phyloP scores from a whole-genome alignment of 2,329 filamentous ascomycete genomes.

The Ophiostoma populinum region DNA sequence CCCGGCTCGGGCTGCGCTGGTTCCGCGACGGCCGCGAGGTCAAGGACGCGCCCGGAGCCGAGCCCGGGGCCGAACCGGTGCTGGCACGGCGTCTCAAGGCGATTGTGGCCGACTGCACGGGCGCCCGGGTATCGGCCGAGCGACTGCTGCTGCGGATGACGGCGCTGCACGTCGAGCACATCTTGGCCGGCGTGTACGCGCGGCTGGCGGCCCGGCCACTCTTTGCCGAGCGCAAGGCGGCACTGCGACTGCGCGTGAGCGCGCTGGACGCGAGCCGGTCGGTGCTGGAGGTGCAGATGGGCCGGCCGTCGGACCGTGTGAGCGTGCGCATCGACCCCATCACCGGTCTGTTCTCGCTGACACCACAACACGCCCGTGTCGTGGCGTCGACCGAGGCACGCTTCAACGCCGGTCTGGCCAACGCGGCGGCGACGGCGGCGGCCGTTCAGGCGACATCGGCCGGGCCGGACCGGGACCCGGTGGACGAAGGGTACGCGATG shows the following conservation, averaged over 20 bases:
- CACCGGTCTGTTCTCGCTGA: constrained; percentile 58
- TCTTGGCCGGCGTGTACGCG: constrained; percentile 49
- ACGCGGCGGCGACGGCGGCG: neutral
- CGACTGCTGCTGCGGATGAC: constrained; percentile 56
- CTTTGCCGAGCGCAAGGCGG: constrained; percentile 41
- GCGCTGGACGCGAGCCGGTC: constrained; percentile 48
- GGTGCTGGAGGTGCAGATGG: constrained; percentile 50
- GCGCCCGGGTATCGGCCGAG: constrained; percentile 50
- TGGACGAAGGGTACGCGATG: constrained; percentile 36
- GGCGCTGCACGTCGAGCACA: constrained; percentile 54
- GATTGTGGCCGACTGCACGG: constrained; percentile 28
- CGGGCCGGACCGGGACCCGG: constrained; percentile 24
- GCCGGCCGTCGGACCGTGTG: constrained; percentile 35
- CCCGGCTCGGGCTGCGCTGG: constrained; percentile 54
- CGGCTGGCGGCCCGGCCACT: constrained; percentile 42
- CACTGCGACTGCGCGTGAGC: constrained; percentile 40
- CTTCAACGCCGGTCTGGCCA: constrained; percentile 32
- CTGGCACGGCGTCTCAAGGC: too few relatives aligned
- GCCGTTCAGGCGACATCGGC: neutral
- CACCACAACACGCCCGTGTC: constrained; percentile 42
- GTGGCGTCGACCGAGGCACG: constrained; percentile 41
- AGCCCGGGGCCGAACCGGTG: constrained; percentile 19
- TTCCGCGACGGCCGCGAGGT: constrained; percentile 68
- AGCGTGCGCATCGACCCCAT: constrained; percentile 56
- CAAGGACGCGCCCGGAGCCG: constrained; percentile 40